A percentile compares a stretch with the other conserved stretches of the same genome.
phyloP scores from a whole-genome alignment of 805 yeast genomes.

The Kuraishia capsulata region DNA sequence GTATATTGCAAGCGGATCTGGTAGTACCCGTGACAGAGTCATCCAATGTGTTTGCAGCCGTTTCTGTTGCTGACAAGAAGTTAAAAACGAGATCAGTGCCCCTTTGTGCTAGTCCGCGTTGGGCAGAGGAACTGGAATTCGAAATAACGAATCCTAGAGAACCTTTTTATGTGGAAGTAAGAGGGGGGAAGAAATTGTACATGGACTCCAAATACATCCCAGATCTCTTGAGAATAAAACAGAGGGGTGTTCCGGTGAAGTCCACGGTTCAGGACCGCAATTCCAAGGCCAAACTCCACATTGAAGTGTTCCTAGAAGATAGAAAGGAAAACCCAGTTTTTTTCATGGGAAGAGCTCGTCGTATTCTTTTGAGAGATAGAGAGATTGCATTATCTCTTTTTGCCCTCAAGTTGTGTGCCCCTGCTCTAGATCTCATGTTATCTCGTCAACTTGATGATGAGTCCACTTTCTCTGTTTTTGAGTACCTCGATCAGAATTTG shows the following conservation, averaged over 20 bases:
- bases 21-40: neutral
- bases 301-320: constrained; percentile 68
- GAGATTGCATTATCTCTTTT: constrained; percentile 60
- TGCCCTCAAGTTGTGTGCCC: constrained; percentile 1
- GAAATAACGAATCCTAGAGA: neutral
- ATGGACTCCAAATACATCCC: neutral
- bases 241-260: constrained; percentile 62
- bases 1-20: neutral
- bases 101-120: constrained; percentile 60
- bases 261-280: constrained; percentile 44
- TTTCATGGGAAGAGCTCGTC: constrained; percentile 66
- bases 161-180: neutral
- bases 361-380: constrained; percentile 54
- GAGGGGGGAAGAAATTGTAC: neutral
- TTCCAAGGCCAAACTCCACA: constrained; percentile 56
- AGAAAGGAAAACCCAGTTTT: constrained; percentile 77
- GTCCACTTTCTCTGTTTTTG: constrained; percentile 65
- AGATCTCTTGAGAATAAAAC: constrained; percentile 27
- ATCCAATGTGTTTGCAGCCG: neutral
- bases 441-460: constrained; percentile 25
- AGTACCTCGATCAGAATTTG: constrained; percentile 62
- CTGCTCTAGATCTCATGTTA: neutral
- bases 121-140: constrained; percentile 59
- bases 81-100: constrained; percentile 53
- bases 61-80: neutral